These are phyloP conservation scores for Aspergillus funiculosus DNA, from an alignment of 495 filamentous ascomycete genomes.

Conservation along the genomic window DNA sequence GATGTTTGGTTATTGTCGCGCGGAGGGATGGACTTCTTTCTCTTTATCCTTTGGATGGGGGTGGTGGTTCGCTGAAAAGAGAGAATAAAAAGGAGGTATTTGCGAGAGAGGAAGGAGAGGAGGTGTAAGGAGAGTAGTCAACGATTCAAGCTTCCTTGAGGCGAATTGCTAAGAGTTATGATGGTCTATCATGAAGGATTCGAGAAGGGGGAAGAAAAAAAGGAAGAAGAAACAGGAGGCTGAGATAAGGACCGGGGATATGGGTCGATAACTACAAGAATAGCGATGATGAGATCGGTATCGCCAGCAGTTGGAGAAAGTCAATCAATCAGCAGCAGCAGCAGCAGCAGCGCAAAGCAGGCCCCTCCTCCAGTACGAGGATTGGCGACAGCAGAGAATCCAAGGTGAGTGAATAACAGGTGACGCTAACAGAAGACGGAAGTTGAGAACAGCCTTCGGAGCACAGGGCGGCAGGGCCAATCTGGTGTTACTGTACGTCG, in stretches of 20 bases:
- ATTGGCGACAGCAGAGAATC: conserved; percentile 20
- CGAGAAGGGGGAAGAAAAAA: conserved; percentile 13
- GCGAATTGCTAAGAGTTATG: conserved; percentile 12
- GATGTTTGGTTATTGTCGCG: conserved; percentile 12
- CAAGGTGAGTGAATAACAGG: conserved; percentile 20
- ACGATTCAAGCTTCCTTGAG: conserved; percentile 16
- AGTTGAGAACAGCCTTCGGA: conserved; percentile 14
- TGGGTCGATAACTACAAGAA: conserved; percentile 8
- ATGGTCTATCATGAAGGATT: conserved; percentile 14
- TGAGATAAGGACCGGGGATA: conserved; percentile 16
- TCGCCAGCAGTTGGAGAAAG: conserved; percentile 13
- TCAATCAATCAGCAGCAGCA: conserved; percentile 4
- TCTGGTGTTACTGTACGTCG: conserved; percentile 29
- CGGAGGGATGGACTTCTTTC: neutral
- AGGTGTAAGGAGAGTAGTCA: conserved; percentile 6
- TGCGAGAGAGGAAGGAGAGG: conserved; percentile 4
- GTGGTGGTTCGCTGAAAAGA: neutral
- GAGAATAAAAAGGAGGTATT: conserved; percentile 1
- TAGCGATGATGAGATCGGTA: conserved; percentile 17
- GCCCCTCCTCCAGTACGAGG: conserved; percentile 18
- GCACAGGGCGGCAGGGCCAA: conserved; percentile 24
- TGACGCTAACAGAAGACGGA: conserved; percentile 19
- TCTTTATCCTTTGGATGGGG: neutral
- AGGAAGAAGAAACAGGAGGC: conserved; percentile 13
- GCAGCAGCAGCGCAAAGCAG: conserved; percentile 5